Evolutionary conservation across 306 rosid species (phyloP).

Genomic region (Prosopis cineraria): DNA sequence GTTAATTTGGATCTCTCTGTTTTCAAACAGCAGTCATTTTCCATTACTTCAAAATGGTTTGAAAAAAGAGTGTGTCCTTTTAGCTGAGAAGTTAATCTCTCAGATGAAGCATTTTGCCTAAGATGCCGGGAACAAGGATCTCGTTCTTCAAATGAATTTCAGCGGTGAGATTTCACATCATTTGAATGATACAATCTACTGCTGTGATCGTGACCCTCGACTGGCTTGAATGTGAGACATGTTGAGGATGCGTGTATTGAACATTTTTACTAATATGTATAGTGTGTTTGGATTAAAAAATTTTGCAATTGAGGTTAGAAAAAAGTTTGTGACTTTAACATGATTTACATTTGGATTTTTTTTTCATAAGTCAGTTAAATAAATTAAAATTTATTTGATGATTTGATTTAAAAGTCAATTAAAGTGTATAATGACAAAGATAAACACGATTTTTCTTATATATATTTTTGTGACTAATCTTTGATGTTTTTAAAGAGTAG

Average conservation of each 20-base stretch:
- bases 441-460: no score
- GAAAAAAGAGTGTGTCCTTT: neutral
- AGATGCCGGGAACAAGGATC: neutral
- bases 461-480: no score
- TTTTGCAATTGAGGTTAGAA: no score
- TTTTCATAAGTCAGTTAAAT: no score
- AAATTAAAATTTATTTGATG: no score
- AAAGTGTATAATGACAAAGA: no score
- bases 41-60: neutral
- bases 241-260: neutral
- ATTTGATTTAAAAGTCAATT: no score
- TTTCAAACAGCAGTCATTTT: neutral
- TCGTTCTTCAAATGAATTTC: no score
- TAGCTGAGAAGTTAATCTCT: neutral
- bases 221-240: neutral
- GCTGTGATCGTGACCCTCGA: neutral
- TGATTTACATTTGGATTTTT: no score
- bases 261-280: neutral
- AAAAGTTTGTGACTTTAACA: no score
- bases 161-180: neutral
- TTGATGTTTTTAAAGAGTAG: no score
- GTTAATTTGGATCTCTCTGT: neutral
- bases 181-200: neutral
- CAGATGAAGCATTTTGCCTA: neutral
- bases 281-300: no score